Base-by-base conservation (phyloP, 805 yeast species). In the Komagataella pseudopastoris region DNA sequence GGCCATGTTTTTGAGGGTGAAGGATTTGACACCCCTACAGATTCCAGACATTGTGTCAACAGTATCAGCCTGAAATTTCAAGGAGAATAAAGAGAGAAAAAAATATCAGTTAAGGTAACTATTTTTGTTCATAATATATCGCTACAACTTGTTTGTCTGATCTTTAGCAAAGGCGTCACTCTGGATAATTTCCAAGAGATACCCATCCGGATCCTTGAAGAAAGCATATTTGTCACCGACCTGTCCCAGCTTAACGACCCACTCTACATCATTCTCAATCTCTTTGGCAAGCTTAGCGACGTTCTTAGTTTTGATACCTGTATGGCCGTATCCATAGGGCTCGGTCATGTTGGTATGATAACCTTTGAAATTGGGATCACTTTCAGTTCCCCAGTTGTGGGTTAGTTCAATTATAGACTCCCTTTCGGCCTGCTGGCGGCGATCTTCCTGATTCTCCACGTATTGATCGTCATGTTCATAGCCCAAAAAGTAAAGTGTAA, bases 1-100 rank as follows among this genome's bases (percentile, higher is more conserved):
- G 99, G 99, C 1, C 99, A 93, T 67, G 84, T 93, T 1, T 93
- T 93, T 66, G 81, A 81, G 60, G 95, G 96, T 4, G 99, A 93
- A 69, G 98, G 98, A 1, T 91, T 77, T 71, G 61, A 67, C 3
- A 88, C 83, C 1, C 96, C 96, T 16, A 87, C 95, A 0, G 88
- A 90, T 63, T 91, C 78, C 58, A 80, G 99, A 64, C 98, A 93
- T 65, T 93, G 99, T 66, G 97, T 90, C 22, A 93, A 93, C 66
- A 85, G 96, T 49, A 72, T 87, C 23, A 79, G 88, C 52, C 70
- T 93, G 66, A 86, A 83, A 62, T 88, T 89, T 58, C 16, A 46
- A 8, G 46, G 17, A 18, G 49, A 52, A 30, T 12, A 6, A 7
- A 6, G 23, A 24, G 23, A 22, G 18, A 23, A 10, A 30, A 10